These are phyloP conservation scores for Pseudotulostoma volvatum DNA, from an alignment of 495 filamentous ascomycete genomes.

Conservation along the genomic window DNA sequence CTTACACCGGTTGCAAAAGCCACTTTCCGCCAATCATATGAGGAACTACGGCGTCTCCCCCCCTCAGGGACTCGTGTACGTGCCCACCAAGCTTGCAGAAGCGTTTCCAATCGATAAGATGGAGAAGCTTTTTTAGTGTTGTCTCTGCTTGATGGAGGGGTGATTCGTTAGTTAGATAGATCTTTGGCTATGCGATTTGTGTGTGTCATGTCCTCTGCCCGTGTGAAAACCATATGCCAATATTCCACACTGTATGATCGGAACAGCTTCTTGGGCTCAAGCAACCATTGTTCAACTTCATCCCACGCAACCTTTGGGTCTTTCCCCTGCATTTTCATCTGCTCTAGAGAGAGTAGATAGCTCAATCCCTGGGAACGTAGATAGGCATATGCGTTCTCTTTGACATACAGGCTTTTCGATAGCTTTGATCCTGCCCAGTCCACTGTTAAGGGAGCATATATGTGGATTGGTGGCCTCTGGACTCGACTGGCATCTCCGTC, in stretches of 20 bases:
- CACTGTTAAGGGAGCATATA: constrained; percentile 15
- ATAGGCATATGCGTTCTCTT: constrained; percentile 11
- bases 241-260: not conserved
- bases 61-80: not conserved
- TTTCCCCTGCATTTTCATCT: not conserved
- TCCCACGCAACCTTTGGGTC: not conserved
- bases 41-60: not conserved
- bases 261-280: not conserved
- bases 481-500: too few relatives aligned
- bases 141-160: not conserved
- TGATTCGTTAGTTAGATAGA: not conserved
- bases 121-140: not conserved
- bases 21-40: not conserved
- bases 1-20: not conserved
- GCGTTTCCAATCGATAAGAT: not conserved
- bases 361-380: constrained; percentile 1
- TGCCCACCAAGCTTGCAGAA: not conserved
- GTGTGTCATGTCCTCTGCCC: not conserved
- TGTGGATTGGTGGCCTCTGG: constrained; percentile 3
- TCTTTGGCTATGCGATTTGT: not conserved
- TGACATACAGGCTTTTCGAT: constrained; percentile 16
- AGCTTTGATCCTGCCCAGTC: constrained; percentile 19
- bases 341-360: not conserved
- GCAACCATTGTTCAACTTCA: not conserved
- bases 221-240: not conserved